Base-by-base conservation (phyloP, 148 eudicot genomes). In the Amaranthus hypochondriacus region DNA sequence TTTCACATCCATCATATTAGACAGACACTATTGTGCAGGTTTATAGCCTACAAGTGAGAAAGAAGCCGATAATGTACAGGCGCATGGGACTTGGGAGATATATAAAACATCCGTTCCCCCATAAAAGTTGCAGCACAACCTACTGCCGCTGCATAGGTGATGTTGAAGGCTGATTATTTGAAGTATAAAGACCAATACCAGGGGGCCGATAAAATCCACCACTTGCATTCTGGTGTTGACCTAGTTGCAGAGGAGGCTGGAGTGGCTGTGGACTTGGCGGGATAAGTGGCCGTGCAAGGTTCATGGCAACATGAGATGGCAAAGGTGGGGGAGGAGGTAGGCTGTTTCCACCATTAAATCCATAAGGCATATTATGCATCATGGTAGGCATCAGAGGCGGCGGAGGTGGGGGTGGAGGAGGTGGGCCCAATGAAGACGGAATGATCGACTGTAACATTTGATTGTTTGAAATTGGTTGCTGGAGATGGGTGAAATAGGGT, bases 81-180 rank as follows among this genome's bases (percentile, higher is more conserved):
- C 52, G 56, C 68, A 64, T 13, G 6, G 72, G 28, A 68, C 68
- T 56, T 13, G 6, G 72, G 28, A 68, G 62, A 68, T 69, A 52
- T 54, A 50, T 48, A 59, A 65, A 59, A 48, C 18, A 11, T 43
- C 13, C 48, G 18, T 7, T 7, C 53, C 65, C 69, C 63, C 44
- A 10, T 21, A 11, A 11, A 42, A 44, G 14, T 74, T 77, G 21
- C 73, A 55, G 47, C 73, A 77, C 52, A 21, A 75, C 21, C 62
- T 76, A 94, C 81, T 88, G 96, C 69, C 91, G 84, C 51, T 87
- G 90, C 63, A 87, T 85, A 5, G 98, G 90, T 4, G 97, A 90
- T 28, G 89, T 81, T 18, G 89, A 62, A 47, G 93, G 85, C 76
- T 88, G 98, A 81, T 84, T 89, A 73, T 74, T 86, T 66, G 91